Evolutionary conservation across 495 filamentous ascomycete species (phyloP).

Genomic region (Talaromyces stipitatus): DNA sequence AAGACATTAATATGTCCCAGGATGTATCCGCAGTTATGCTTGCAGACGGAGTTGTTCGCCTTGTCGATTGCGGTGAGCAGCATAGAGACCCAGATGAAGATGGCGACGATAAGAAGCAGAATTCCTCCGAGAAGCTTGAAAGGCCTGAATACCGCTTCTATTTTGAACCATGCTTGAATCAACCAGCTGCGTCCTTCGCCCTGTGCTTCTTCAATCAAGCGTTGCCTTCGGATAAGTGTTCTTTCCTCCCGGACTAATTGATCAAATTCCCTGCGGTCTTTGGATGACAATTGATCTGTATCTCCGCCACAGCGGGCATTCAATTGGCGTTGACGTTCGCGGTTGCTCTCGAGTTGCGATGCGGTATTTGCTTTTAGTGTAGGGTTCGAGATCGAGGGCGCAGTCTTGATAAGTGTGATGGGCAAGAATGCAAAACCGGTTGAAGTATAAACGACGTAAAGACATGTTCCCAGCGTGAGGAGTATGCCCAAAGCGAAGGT

Average conservation of each 20-base stretch:
- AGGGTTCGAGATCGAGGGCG: constrained; percentile 71
- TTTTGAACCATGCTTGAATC: constrained; percentile 65
- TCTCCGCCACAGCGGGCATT: constrained; percentile 79
- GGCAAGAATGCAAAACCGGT: constrained; percentile 84
- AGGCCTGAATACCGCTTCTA: constrained; percentile 70
- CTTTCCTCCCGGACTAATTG: constrained; percentile 80
- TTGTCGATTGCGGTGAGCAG: constrained; percentile 94
- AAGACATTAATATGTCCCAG: constrained; percentile 87
- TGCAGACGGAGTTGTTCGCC: constrained; percentile 88
- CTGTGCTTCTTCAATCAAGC: constrained; percentile 71
- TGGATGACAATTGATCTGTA: constrained; percentile 62
- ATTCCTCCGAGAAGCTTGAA: constrained; percentile 82
- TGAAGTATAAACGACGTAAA: constrained; percentile 85
- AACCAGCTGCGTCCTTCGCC: constrained; percentile 65
- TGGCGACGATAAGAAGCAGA: constrained; percentile 58
- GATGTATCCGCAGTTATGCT: constrained; percentile 84
- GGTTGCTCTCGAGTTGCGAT: constrained; percentile 73
- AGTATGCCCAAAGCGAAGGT: constrained; percentile 82
- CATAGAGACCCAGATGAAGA: constrained; percentile 85
- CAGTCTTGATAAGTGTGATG: constrained; percentile 81
- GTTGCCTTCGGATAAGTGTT: constrained; percentile 82
- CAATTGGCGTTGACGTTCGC: constrained; percentile 84
- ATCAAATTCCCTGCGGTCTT: constrained; percentile 85
- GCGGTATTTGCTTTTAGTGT: constrained; percentile 66
- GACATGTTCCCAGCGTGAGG: constrained; percentile 72